These are phyloP conservation scores for Pleurozium schreberi DNA, from an alignment of 225 moss, liverwort and hornwort genomes.

Conservation along the genomic window DNA sequence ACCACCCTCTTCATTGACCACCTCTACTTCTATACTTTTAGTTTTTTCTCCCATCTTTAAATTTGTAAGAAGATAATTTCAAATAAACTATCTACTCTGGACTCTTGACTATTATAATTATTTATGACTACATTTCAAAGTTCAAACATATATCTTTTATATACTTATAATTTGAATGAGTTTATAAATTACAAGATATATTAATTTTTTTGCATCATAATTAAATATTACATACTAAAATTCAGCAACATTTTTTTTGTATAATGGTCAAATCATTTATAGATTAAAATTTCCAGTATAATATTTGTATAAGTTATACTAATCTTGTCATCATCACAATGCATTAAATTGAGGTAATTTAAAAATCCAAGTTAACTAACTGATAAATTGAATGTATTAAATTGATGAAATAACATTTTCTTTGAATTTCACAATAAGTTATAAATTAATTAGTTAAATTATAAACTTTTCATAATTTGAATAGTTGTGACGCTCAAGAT, in stretches of 20 bases:
- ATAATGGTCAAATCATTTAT: too few species aligned
- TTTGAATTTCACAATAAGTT: neutral
- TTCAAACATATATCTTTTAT: neutral
- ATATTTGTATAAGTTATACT: neutral
- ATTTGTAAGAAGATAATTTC: too few species aligned
- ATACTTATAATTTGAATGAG: neutral
- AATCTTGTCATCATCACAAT: too few species aligned
- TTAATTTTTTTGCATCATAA: neutral
- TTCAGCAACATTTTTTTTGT: fast-evolving
- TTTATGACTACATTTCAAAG: neutral
- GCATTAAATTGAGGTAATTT: too few species aligned
- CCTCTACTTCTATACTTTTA: neutral
- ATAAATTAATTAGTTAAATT: fast-evolving
- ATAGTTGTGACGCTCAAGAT: neutral
- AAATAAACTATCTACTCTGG: neutral
- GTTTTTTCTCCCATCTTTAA: neutral
- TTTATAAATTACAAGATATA: neutral
- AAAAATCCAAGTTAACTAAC: too few species aligned
- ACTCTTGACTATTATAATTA: neutral
- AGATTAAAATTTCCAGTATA: neutral
- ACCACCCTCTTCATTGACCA: neutral
- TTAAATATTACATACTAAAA: neutral
- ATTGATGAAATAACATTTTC: neutral
- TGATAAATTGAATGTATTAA: too few species aligned
- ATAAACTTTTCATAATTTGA: neutral